These are phyloP conservation scores for Myriangium duriaei DNA, from an alignment of 2,329 filamentous ascomycete genomes.

Conservation along the genomic window DNA sequence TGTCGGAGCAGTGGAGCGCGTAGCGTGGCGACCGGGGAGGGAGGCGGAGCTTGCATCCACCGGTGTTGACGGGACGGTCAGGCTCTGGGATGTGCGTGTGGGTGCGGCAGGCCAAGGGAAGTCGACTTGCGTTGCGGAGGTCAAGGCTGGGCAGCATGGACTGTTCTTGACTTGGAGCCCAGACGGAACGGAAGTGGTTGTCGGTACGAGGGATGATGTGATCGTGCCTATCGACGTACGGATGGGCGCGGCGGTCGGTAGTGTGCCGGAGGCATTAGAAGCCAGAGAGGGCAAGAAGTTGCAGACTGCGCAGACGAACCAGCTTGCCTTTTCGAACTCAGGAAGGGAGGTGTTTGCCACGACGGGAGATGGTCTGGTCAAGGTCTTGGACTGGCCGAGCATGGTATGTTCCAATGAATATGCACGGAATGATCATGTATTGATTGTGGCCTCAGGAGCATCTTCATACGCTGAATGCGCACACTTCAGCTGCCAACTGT, in stretches of 20 bases:
- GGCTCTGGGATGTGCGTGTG: constrained; percentile 64
- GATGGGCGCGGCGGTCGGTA: constrained; percentile 10
- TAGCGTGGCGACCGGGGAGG: constrained; percentile 65
- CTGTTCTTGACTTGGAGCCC: constrained; percentile 55
- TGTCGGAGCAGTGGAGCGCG: constrained; percentile 53
- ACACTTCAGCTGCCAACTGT: constrained; percentile 59
- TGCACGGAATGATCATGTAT: background rate
- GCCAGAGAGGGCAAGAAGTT: constrained; percentile 10
- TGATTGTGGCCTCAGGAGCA: constrained; percentile 19
- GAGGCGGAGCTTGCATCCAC: constrained; percentile 67
- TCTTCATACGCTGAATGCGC: constrained; percentile 52
- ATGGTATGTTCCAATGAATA: constrained; percentile 19
- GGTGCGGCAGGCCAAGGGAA: constrained; percentile 18
- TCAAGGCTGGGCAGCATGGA: constrained; percentile 34
- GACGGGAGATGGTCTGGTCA: constrained; percentile 56
- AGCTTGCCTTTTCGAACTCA: constrained; percentile 61
- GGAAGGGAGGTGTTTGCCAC: constrained; percentile 59
- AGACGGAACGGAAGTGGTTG: constrained; percentile 55
- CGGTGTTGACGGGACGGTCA: constrained; percentile 59
- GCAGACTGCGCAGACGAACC: constrained; percentile 46
- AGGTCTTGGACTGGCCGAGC: constrained; percentile 57
- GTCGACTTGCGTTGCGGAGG: constrained; percentile 48
- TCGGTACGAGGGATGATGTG: constrained; percentile 54
- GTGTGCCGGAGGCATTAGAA: constrained; percentile 10
- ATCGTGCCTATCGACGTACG: constrained; percentile 22